phyloP scores from a whole-genome alignment of 164 flowering plant genomes.

The Stephania cephalantha region DNA sequence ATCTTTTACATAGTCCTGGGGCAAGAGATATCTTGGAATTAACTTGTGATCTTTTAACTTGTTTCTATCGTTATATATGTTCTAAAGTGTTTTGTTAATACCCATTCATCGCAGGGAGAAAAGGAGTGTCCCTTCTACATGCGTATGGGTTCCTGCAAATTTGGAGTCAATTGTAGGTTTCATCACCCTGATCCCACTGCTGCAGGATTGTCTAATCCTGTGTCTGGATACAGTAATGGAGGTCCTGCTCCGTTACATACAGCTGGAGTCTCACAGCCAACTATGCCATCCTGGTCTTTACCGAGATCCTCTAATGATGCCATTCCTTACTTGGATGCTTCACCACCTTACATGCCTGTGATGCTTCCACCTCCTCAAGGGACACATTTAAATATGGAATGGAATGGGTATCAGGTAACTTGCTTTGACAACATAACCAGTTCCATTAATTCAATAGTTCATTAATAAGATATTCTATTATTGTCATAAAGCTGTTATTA shows the following conservation, averaged over 20 bases:
- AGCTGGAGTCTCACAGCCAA: conserved; percentile 31
- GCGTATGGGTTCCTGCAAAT: conserved; percentile 94
- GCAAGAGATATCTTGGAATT: not conserved
- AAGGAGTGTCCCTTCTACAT: conserved; percentile 82
- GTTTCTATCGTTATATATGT: not conserved
- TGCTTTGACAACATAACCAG: not conserved
- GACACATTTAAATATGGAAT: conserved; percentile 39
- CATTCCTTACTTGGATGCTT: conserved; percentile 25
- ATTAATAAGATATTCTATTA: not conserved
- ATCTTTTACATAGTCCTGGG: not conserved
- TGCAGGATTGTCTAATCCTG: conserved; percentile 35
- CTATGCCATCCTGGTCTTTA: conserved; percentile 49
- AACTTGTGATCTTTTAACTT: not conserved
- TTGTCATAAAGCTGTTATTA: not conserved
- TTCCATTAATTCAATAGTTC: too few species aligned
- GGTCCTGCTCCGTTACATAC: conserved; percentile 39
- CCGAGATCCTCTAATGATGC: conserved; percentile 44
- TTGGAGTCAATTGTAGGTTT: conserved; percentile 72
- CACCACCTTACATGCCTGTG: conserved; percentile 36
- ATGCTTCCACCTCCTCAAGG: conserved; percentile 49
- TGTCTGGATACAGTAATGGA: conserved; percentile 42
- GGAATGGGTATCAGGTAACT: conserved; percentile 84
- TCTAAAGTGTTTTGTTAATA: not conserved
- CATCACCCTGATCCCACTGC: conserved; percentile 90
- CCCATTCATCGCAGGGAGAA: conserved; percentile 58